Base-by-base conservation (phyloP, 1,139 yeast genomes). In the Candida mesenterica region DNA sequence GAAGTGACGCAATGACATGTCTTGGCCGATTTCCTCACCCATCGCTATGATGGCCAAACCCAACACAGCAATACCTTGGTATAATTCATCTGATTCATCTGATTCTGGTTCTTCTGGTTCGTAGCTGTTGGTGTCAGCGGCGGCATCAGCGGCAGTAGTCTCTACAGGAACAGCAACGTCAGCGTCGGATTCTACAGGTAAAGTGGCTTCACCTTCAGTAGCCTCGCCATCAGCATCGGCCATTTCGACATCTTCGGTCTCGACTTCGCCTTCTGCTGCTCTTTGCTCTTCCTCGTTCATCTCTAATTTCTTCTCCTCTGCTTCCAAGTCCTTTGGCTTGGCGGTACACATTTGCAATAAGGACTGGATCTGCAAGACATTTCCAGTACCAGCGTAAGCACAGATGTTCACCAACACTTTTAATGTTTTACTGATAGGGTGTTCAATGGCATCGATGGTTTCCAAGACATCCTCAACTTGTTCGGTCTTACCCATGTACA, bases 21-120 rank as follows among this genome's bases (percentile, higher is more conserved):
- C 97, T 60, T 86, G 95, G 28, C 98, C 98, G 61, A 94, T 87
- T 46, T 88, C 96, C 62, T 94, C 99, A 44, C 99, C 98, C 88
- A 94, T 83, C 18, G 97, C 95, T 55, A 94, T 86, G 49, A 85
- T 75, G 0, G 97, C 98, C 49, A 94, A 76, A 41, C 98, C 98
- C 36, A 94, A 72, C 15, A 94, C 97, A 4, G 97, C 95, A 54
- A 87, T 87, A 1, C 90, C 95, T 54, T 89, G 89, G 52, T 78
- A 77, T 40, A 82, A 75, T 37, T 75, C 80, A 22, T 50, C 56
- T 7, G 50, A 47, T 9, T 51, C 62, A 26, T 49, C 65, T 25
- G 48, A 62, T 26, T 40, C 61, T 41, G 23, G 53, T 52, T n/a
- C 52, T n/a, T n/a, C n/a, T 49, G 43, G 65, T 49, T 43, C 59